Conservation (phyloP, 768 basidiomycete species). For the Leccinum rimulosum region DNA sequence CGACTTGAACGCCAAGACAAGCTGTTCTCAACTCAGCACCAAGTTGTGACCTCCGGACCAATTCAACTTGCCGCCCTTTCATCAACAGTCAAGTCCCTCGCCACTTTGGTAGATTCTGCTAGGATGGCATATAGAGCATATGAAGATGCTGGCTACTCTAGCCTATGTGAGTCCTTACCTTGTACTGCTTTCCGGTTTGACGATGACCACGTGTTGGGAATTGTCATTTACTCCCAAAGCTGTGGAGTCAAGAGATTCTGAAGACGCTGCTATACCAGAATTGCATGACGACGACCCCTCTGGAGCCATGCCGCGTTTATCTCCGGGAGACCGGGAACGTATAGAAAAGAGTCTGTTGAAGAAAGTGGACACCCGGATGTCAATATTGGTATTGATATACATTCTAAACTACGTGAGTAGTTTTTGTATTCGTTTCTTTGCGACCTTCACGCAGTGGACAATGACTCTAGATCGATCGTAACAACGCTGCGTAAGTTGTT, state of each 20-base stretch:
- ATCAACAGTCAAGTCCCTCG: no score
- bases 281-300: background rate
- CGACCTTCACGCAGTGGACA: background rate
- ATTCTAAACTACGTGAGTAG: constrained; percentile 35
- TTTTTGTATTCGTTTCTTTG: background rate
- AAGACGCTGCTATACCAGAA: background rate
- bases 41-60: no score
- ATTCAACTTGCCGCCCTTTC: no score
- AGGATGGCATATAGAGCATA: constrained; percentile 10
- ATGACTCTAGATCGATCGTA: constrained; percentile 57
- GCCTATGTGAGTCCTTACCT: constrained; percentile 16
- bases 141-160: constrained; percentile 9
- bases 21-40: no score
- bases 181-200: background rate
- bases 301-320: background rate
- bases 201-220: background rate
- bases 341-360: constrained; percentile 43
- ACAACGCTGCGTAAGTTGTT: constrained; percentile 57
- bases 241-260: constrained; percentile 7
- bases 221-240: background rate
- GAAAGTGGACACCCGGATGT: constrained; percentile 35
- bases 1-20: background rate
- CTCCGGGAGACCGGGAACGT: constrained; percentile 27
- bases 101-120: background rate
- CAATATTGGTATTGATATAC: constrained; percentile 35